These are phyloP conservation scores for Conoideocrella luteorostrata DNA, from an alignment of 2,329 filamentous ascomycete species.

Conservation along the genomic window DNA sequence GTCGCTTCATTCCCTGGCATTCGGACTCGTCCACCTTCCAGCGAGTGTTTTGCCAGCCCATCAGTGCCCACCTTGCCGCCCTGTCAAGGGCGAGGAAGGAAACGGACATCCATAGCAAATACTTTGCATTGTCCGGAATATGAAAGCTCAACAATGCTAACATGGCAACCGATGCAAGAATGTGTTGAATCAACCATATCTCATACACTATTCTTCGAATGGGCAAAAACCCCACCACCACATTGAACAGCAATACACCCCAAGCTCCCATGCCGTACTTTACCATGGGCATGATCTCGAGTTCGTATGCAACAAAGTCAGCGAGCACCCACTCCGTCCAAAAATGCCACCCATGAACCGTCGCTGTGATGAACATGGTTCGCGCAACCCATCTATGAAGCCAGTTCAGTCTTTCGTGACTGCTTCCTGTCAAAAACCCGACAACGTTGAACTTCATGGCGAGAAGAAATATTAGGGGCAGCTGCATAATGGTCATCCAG, in stretches of 20 bases:
- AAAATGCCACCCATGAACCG: conserved; percentile 65
- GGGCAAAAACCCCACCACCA: conserved; percentile 55
- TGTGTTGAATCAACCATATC: conserved; percentile 62
- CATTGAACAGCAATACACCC: conserved; percentile 59
- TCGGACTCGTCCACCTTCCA: conserved; percentile 31
- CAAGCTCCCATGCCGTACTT: conserved; percentile 63
- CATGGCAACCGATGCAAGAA: conserved; percentile 54
- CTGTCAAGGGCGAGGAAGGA: conserved; percentile 58
- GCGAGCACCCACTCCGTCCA: conserved; percentile 56
- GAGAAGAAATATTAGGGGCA: conserved; percentile 58
- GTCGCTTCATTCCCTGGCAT: conserved; percentile 39
- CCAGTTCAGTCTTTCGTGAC: conserved; percentile 67
- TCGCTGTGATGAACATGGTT: conserved; percentile 61
- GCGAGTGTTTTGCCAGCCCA: conserved; percentile 48
- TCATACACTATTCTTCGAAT: conserved; percentile 63
- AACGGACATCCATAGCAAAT: conserved; percentile 61
- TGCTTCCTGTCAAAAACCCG: conserved; percentile 54
- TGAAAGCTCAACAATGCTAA: conserved; percentile 59
- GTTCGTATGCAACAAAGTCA: conserved; percentile 51
- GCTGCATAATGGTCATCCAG: conserved; percentile 59
- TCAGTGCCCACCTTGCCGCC: conserved; percentile 39
- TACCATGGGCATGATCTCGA: conserved; percentile 57
- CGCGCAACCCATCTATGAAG: conserved; percentile 66
- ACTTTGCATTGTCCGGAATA: conserved; percentile 50
- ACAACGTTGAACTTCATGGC: conserved; percentile 53